phyloP scores from a whole-genome alignment of 257 asterid species.

The Capsicum pubescens region DNA sequence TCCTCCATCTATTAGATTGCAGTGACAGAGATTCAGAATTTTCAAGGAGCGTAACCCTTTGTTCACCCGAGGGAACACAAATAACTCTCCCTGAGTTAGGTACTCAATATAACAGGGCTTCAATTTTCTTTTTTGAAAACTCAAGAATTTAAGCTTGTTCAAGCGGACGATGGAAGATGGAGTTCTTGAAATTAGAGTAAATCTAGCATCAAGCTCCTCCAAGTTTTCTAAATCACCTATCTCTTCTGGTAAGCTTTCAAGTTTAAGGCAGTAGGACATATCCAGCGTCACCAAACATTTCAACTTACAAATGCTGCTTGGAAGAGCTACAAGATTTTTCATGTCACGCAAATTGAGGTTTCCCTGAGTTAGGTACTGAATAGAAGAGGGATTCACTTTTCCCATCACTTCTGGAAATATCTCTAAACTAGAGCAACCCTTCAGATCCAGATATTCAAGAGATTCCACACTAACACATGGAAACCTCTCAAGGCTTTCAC shows the following conservation, averaged over 20 bases:
- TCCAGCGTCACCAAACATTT: background rate
- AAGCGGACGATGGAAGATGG: background rate
- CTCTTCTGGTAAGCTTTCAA: background rate
- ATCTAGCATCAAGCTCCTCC: background rate
- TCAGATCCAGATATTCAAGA: background rate
- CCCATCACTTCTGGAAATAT: background rate
- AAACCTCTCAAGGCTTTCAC: background rate
- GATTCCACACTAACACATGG: too few relatives aligned
- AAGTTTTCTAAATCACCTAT: background rate
- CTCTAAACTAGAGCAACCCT: background rate
- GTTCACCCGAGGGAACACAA: too few relatives aligned
- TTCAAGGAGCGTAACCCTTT: too few relatives aligned
- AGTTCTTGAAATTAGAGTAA: background rate
- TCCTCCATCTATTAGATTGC: too few relatives aligned
- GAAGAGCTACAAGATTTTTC: background rate
- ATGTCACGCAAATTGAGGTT: background rate
- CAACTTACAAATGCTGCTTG: background rate
- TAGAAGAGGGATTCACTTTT: background rate
- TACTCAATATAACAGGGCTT: background rate
- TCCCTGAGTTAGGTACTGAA: background rate
- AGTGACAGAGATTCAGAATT: too few relatives aligned
- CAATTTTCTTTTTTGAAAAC: fast-evolving
- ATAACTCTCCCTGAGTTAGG: too few relatives aligned
- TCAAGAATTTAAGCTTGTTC: background rate
- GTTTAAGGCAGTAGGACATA: background rate